A percentile compares a stretch with the other conserved stretches of the same genome.
phyloP scores from a whole-genome alignment of 1,139 yeast genomes.

The Scheffersomyces cryptocercus region DNA sequence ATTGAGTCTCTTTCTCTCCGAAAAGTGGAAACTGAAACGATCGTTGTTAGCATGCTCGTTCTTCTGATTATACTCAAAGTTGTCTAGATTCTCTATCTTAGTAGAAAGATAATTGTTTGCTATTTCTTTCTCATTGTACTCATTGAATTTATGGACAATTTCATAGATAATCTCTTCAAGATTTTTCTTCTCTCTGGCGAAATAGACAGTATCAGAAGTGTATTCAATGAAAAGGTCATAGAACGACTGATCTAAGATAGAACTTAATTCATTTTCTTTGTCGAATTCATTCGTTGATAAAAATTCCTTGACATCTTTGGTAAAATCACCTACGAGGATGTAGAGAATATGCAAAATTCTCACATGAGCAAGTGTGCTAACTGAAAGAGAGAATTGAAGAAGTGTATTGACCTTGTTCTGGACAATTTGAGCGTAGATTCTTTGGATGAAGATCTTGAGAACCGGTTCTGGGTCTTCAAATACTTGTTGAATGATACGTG shows the following conservation, averaged over 20 bases:
- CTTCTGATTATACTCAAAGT: slow-evolving; percentile 22
- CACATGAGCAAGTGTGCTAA: slow-evolving; percentile 73
- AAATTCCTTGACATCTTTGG: slow-evolving; percentile 64
- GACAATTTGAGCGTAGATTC: slow-evolving; percentile 76
- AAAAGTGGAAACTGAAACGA: slow-evolving; percentile 34
- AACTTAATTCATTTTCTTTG: slow-evolving; percentile 44
- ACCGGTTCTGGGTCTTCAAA: slow-evolving; percentile 70
- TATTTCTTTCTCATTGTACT: slow-evolving; percentile 51
- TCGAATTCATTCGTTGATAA: slow-evolving; percentile 50
- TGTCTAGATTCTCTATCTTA: slow-evolving; percentile 42
- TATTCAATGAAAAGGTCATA: slow-evolving; percentile 74
- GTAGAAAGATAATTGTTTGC: slow-evolving; percentile 46
- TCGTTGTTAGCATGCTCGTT: slow-evolving; percentile 19
- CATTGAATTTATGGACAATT: slow-evolving; percentile 52
- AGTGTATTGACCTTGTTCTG: slow-evolving; percentile 67
- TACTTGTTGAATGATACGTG: slow-evolving; percentile 70
- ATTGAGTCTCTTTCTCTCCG: slow-evolving; percentile 41
- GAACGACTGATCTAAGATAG: slow-evolving; percentile 69
- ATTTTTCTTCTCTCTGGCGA: slow-evolving; percentile 70
- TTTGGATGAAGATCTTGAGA: slow-evolving; percentile 66
- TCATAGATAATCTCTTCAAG: slow-evolving; percentile 61
- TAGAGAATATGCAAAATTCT: slow-evolving; percentile 72
- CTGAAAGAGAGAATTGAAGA: slow-evolving; percentile 62
- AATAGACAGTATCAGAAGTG: slow-evolving; percentile 66
- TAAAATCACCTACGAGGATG: slow-evolving; percentile 60